Conservation (phyloP, 2,329 filamentous ascomycete species). For the Penicillium sp. region DNA sequence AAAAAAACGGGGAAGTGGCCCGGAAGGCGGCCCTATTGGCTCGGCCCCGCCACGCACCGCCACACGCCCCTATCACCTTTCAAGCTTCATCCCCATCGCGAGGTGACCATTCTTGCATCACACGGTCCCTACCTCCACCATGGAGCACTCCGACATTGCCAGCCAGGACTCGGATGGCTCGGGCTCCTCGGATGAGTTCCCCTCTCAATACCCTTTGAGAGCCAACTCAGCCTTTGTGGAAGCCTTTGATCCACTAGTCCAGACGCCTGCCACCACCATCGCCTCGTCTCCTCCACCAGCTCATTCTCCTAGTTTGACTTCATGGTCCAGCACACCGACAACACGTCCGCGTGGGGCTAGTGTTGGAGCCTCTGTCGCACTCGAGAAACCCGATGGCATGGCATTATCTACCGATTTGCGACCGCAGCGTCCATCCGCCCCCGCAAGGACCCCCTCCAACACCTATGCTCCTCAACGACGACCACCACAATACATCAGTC, state of each 20-base stretch:
- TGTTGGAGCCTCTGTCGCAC: conserved; percentile 41
- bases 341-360: conserved; percentile 46
- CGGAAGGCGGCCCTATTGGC: conserved; percentile 4
- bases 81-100: conserved; percentile 7
- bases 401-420: conserved; percentile 42
- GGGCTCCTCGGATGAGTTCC: conserved; percentile 44
- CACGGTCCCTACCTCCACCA: conserved; percentile 25
- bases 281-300: conserved; percentile 32
- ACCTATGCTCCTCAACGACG: conserved; percentile 69
- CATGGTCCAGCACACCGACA: conserved; percentile 38
- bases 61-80: conserved; percentile 9
- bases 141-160: conserved; percentile 45
- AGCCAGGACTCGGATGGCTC: conserved; percentile 43
- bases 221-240: conserved; percentile 33
- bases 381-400: conserved; percentile 39
- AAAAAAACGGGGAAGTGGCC: neutral
- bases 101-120: conserved; percentile 13
- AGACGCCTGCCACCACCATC: conserved; percentile 32
- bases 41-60: conserved; percentile 4
- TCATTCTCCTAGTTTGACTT: conserved; percentile 28
- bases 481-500: conserved; percentile 51
- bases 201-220: conserved; percentile 35
- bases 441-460: conserved; percentile 71
- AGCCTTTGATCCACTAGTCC: conserved; percentile 31
- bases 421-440: conserved; percentile 66